phyloP scores from a whole-genome alignment of 192 early-diverging fungal species.

The Coemansia reversa region DNA sequence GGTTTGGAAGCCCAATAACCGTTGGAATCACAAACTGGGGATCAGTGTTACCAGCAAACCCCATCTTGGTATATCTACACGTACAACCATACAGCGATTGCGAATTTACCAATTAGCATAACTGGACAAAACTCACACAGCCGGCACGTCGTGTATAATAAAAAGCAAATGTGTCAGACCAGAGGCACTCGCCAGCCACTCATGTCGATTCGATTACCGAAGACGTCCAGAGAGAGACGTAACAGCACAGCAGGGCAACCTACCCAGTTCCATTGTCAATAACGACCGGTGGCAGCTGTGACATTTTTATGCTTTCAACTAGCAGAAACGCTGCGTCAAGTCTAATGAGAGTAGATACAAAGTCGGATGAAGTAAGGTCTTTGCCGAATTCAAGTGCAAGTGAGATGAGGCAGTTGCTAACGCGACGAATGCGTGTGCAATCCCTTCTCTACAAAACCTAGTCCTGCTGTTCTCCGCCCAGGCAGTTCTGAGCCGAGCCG shows the following conservation, averaged over 20 bases:
- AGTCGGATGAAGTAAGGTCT: not conserved
- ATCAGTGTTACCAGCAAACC: conserved; percentile 93
- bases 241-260: conserved; percentile 10
- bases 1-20: conserved; percentile 68
- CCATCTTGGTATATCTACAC: conserved; percentile 89
- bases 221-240: not conserved
- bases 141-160: not conserved
- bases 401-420: conserved; percentile 3
- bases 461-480: too few species aligned
- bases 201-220: not conserved
- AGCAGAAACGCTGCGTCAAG: not conserved
- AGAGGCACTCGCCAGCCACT: not conserved
- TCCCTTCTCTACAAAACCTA: not conserved
- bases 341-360: not conserved
- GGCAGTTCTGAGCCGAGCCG: not conserved
- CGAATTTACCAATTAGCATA: conserved; percentile 7
- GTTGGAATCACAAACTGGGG: conserved; percentile 99
- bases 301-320: conserved; percentile 23
- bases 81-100: not conserved
- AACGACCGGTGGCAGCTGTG: conserved; percentile 73
- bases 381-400: not conserved
- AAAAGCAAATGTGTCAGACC: not conserved
- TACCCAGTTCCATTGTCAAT: conserved; percentile 99
- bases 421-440: not conserved
- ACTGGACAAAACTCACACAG: not conserved